Percentiles rank a stretch among this genome's conserved stretches.
These are phyloP conservation scores for Microbotryum saponariae DNA, from an alignment of 1,284 basidiomycete genomes.

Conservation along the genomic window DNA sequence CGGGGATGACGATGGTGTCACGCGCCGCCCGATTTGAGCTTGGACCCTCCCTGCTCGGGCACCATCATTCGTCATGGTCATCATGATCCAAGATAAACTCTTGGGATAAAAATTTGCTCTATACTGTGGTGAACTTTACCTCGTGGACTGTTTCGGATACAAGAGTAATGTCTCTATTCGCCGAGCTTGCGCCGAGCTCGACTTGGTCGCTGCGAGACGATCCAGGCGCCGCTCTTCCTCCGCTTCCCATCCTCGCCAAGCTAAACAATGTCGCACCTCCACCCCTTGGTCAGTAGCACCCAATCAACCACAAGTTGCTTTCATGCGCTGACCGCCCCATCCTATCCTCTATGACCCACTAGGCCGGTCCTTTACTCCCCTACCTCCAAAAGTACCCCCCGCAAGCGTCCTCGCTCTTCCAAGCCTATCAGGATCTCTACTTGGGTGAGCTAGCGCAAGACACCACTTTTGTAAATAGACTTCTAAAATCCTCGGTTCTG, in stretches of 20 bases:
- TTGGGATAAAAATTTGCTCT: too few species aligned
- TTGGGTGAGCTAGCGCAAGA: constrained; percentile 11
- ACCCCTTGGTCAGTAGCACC: constrained; percentile 14
- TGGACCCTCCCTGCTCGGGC: neutral
- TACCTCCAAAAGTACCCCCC: constrained; percentile 30
- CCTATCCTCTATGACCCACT: neutral
- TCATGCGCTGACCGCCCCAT: neutral
- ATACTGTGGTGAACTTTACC: too few species aligned
- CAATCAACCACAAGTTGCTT: neutral
- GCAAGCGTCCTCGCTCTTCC: constrained; percentile 38
- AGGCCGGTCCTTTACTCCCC: constrained; percentile 20
- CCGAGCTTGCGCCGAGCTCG: too few species aligned
- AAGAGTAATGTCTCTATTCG: too few species aligned
- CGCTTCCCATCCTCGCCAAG: neutral
- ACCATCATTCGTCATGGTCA: neutral
- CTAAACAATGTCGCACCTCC: constrained; percentile 13
- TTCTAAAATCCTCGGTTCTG: neutral
- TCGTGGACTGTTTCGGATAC: too few species aligned
- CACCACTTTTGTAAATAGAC: too few species aligned
- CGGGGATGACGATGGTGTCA: too few species aligned
- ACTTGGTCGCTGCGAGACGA: neutral
- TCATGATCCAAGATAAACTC: too few species aligned
- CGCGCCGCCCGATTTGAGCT: too few species aligned
- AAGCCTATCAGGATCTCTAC: constrained; percentile 40
- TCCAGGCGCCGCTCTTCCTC: too few species aligned